Percentiles rank a stretch among this genome's conserved stretches.
Conservation (phyloP, 2,329 filamentous ascomycete species). For the Pyrenophora teres region DNA sequence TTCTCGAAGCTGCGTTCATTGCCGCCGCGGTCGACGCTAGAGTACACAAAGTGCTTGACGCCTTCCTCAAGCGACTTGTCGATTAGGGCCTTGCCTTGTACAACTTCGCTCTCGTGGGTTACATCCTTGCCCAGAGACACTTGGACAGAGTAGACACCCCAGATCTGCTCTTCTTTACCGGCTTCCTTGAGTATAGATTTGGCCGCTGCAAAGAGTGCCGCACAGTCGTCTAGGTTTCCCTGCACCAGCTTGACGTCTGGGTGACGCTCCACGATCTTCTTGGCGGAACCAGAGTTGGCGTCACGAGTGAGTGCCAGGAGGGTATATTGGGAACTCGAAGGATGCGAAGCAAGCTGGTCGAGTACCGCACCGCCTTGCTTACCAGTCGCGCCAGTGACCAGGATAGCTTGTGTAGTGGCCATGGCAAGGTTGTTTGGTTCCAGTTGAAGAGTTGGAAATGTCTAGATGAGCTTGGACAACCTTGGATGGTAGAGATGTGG, state of each 20-base stretch:
- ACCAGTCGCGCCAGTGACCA: constrained; percentile 54
- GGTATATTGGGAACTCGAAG: constrained; percentile 47
- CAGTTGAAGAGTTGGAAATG: constrained; percentile 9
- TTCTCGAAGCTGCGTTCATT: constrained; percentile 57
- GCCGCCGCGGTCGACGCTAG: constrained; percentile 67
- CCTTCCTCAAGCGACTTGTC: constrained; percentile 61
- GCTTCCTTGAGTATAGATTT: constrained; percentile 45
- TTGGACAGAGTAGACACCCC: constrained; percentile 68
- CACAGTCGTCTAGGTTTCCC: constrained; percentile 60
- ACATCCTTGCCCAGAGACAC: constrained; percentile 51
- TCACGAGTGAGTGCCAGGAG: constrained; percentile 67
- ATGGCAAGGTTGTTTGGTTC: constrained; percentile 24
- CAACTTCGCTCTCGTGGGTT: constrained; percentile 54
- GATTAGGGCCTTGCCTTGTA: constrained; percentile 63
- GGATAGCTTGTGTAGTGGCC: constrained; percentile 46
- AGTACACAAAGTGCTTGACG: constrained; percentile 67
- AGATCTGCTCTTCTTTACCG: constrained; percentile 49
- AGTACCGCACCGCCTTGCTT: constrained; percentile 55
- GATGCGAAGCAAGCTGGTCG: constrained; percentile 47
- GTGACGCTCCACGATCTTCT: constrained; percentile 53
- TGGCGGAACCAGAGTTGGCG: constrained; percentile 55
- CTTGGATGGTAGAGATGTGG: neutral
- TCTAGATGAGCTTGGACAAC: neutral
- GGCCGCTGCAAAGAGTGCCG: constrained; percentile 56
- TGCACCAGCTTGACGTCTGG: constrained; percentile 60